Conservation (phyloP, 1,284 basidiomycete species). For the Rhodotorula sp. region DNA sequence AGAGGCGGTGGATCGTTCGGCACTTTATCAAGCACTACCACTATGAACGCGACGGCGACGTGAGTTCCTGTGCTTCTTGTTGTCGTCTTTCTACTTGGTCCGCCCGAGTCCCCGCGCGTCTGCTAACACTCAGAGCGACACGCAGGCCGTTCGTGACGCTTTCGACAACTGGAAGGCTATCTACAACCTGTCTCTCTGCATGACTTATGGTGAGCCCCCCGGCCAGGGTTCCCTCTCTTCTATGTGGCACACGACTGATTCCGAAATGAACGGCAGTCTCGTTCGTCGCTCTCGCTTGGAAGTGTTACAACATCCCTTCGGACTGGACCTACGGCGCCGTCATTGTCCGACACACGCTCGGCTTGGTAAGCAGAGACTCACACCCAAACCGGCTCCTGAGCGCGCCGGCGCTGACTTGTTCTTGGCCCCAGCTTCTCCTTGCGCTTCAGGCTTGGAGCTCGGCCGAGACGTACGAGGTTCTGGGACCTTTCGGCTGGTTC, state of each 20-base stretch:
- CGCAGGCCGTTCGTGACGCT: constrained; percentile 79
- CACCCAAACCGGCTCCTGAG: background rate
- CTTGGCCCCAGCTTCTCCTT: constrained; percentile 66
- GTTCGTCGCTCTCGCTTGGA: constrained; percentile 77
- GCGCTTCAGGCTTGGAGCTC: constrained; percentile 89
- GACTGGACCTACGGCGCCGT: constrained; percentile 90
- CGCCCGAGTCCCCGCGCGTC: background rate
- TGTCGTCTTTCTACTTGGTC: no score
- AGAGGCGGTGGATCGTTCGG: constrained; percentile 83
- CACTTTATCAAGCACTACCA: constrained; percentile 83
- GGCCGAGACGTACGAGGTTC: constrained; percentile 82
- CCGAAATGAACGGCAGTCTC: constrained; percentile 55
- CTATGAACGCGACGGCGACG: constrained; percentile 54
- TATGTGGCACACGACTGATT: no score
- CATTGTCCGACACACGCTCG: constrained; percentile 81
- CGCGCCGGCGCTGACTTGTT: constrained; percentile 5
- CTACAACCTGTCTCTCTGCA: constrained; percentile 89
- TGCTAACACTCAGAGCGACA: constrained; percentile 47
- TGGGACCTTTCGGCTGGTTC: constrained; percentile 95
- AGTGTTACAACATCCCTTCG: constrained; percentile 74
- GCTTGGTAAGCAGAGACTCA: constrained; percentile 60
- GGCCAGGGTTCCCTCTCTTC: no score
- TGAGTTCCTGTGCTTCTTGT: background rate
- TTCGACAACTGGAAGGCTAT: constrained; percentile 92
- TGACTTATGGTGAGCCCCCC: constrained; percentile 68